phyloP scores from a whole-genome alignment of 441 rosid species.

The Erodium moschatum region DNA sequence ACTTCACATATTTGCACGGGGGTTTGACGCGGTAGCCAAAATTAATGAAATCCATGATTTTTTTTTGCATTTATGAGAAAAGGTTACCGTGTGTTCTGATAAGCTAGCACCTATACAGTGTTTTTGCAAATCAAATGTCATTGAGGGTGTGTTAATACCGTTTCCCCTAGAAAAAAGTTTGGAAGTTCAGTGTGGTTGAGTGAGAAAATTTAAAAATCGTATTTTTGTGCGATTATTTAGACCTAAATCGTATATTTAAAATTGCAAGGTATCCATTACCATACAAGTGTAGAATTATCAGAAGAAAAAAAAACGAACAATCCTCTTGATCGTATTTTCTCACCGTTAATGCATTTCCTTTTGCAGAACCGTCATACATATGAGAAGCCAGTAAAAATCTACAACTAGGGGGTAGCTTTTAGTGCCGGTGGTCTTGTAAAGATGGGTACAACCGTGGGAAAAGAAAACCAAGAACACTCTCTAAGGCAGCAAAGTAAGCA shows the following conservation, averaged over 20 bases:
- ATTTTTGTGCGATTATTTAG: background rate
- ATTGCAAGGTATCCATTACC: background rate
- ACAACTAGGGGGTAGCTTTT: conserved; percentile 28
- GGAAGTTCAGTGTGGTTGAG: too few relatives aligned
- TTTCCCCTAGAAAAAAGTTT: too few relatives aligned
- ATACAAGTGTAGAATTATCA: background rate
- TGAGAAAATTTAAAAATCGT: too few relatives aligned
- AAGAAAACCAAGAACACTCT: background rate
- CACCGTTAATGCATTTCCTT: conserved; percentile 3
- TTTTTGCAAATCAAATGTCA: too few relatives aligned
- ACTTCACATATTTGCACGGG: too few relatives aligned
- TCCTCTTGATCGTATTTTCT: background rate
- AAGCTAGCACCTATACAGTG: too few relatives aligned
- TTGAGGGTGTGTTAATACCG: too few relatives aligned
- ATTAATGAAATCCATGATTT: too few relatives aligned
- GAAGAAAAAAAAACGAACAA: background rate
- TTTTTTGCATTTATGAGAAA: too few relatives aligned
- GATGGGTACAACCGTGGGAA: background rate
- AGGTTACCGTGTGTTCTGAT: too few relatives aligned
- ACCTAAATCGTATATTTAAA: background rate
- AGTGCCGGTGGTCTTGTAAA: conserved; percentile 6
- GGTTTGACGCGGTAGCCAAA: too few relatives aligned
- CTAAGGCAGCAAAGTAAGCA: background rate
- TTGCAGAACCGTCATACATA: conserved; percentile 57
- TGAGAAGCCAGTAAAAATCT: conserved; percentile 60